Base-by-base conservation (phyloP, 2,329 filamentous ascomycete genomes). In the Colletotrichum simmondsii region DNA sequence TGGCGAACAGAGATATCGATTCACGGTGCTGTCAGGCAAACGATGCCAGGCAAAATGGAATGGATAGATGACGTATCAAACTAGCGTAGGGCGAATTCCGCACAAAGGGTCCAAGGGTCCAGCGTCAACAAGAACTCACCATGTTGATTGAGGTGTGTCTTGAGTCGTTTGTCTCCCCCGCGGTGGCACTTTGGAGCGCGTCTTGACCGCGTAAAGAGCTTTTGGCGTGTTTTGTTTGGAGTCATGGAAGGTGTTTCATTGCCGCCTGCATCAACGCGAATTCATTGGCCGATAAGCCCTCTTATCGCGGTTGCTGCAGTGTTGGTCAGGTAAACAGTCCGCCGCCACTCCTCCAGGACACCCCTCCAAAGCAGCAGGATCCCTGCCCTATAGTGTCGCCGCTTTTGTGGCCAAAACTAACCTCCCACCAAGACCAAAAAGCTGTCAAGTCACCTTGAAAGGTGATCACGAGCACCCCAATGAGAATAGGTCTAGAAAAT, bases 131-230 rank as follows among this genome's bases (percentile, higher is more conserved):
- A 28, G 42, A 70, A 70, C 60, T 72, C 54, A 52, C 70, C 26
- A 65, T 70, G 46, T 65, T 70, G 37, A 24, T 37, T 32, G 60
- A 28, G 24, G 32, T 46, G 65, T 46, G 66, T 56, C 60, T 49
- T 61, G 42, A 22, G 26, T 37, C 30, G 32, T 52, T 35, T 12
- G 11, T 35, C 32, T 28, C 66, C 52, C 49, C 59, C 56, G 56
- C 56, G 65, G 28, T 63, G 57, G 16, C 58, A 22, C 52, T 68
- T 16, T 37, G 62, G 58, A 52, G 49, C 72, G 72, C 72, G 74
- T 74, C 72, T 37, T n/a, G 37, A 67, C 58, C 74, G 74, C 72
- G 74, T 75, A 72, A 74, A 75, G 74, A 74, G 72, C 56, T 74
- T 72, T 61, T 54, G 46, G 62, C 32, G 63, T 73, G 72, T 65